Conservation (phyloP, 768 basidiomycete species). For the Rhodocollybia butyracea region DNA sequence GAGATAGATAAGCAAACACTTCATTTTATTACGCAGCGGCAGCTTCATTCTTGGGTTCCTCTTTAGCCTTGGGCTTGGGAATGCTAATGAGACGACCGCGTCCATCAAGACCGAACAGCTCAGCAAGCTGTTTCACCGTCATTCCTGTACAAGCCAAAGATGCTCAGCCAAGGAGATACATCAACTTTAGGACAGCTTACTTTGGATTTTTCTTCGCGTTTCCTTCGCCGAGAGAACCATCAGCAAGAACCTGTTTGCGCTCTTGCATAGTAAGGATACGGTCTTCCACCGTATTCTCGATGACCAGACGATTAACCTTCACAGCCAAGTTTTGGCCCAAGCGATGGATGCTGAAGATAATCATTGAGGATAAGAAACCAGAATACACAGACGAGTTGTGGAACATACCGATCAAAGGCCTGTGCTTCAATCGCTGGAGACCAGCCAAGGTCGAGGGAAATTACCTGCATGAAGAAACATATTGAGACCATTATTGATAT, state of each 20-base stretch:
- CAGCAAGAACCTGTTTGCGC: conserved; percentile 59
- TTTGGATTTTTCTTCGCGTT: conserved; percentile 53
- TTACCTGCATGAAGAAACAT: too few relatives aligned
- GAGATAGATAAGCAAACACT: background rate
- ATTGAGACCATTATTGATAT: too few relatives aligned
- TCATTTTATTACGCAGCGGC: background rate
- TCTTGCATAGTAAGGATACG: conserved; percentile 65
- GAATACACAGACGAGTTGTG: background rate
- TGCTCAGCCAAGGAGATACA: background rate
- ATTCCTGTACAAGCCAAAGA: conserved; percentile 27
- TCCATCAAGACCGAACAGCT: conserved; percentile 42
- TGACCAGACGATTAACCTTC: conserved; percentile 53
- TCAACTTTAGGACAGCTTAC: conserved; percentile 28
- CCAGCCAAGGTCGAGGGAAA: conserved; percentile 63
- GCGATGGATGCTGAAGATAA: conserved; percentile 36
- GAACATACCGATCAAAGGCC: conserved; percentile 47
- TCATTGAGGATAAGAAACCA: background rate
- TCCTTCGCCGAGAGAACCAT: conserved; percentile 63
- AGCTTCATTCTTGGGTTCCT: background rate
- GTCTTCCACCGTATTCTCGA: conserved; percentile 62
- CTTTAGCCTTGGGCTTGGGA: background rate
- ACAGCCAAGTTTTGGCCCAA: conserved; percentile 54
- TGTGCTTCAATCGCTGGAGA: conserved; percentile 60
- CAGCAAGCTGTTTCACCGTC: conserved; percentile 48
- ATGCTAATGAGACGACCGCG: conserved; percentile 26